phyloP scores from a whole-genome alignment of 441 rosid species.

The Mallotus japonicus region DNA sequence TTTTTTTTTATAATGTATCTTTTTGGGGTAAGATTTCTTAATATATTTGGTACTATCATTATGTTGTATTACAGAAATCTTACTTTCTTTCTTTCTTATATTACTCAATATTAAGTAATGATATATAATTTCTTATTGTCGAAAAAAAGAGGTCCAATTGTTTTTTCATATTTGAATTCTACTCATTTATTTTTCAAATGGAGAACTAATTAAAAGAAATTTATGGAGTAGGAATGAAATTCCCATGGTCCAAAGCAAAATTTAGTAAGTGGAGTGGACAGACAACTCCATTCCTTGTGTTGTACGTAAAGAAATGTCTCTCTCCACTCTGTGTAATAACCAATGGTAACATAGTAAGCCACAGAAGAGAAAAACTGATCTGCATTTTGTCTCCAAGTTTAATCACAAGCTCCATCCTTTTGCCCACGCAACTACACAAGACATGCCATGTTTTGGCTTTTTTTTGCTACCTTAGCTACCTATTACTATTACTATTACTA shows the following conservation, averaged over 20 bases:
- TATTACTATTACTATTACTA: too few species aligned
- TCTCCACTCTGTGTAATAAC: not conserved
- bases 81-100: too few species aligned
- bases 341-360: slow-evolving; percentile 1
- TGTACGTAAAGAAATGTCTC: slow-evolving; percentile 18
- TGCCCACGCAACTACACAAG: not conserved
- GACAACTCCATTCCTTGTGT: slow-evolving; percentile 21
- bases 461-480: too few species aligned
- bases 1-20: too few species aligned
- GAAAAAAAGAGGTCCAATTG: too few species aligned
- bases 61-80: too few species aligned
- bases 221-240: not conserved
- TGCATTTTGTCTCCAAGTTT: slow-evolving; percentile 14
- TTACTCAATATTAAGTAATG: too few species aligned
- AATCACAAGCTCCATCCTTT: not conserved
- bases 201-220: not conserved
- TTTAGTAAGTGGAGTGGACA: not conserved
- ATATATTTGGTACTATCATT: too few species aligned
- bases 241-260: slow-evolving; percentile 6
- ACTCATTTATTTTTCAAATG: not conserved
- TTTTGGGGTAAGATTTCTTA: too few species aligned
- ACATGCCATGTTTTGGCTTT: not conserved
- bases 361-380: not conserved
- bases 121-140: too few species aligned
- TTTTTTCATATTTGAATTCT: not conserved